phyloP scores from a whole-genome alignment of 768 basidiomycete genomes.

The Melanogaster broomeanus region DNA sequence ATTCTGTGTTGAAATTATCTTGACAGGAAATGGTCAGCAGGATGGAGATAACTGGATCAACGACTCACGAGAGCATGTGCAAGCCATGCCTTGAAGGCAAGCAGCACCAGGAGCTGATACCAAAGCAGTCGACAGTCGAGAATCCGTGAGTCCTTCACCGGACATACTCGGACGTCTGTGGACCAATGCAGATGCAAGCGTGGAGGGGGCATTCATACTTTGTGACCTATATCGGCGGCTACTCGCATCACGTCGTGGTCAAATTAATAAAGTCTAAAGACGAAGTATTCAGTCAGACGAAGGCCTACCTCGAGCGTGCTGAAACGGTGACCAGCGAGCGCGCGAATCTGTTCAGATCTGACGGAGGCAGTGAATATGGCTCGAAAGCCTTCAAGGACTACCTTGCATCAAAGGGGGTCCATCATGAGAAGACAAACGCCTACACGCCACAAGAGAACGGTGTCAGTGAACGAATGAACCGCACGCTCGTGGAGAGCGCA shows the following conservation, averaged over 20 bases:
- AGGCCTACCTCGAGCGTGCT: slow-evolving; percentile 7
- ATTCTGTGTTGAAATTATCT: background rate
- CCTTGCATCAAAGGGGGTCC: slow-evolving; percentile 9
- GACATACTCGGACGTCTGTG: too few species aligned
- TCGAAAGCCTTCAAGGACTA: too few species aligned
- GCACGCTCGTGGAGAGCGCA: background rate
- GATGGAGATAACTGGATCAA: background rate
- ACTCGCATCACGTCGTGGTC: slow-evolving; percentile 16
- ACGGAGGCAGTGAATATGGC: too few species aligned
- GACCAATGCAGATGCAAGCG: too few species aligned
- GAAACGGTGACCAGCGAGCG: too few species aligned
- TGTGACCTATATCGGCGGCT: slow-evolving; percentile 20
- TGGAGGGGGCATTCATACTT: slow-evolving; percentile 14
- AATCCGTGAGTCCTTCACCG: background rate
- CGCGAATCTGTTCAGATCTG: too few species aligned
- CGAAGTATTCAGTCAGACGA: slow-evolving; percentile 1
- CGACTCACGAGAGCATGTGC: slow-evolving; percentile 5
- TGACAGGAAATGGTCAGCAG: slow-evolving; percentile 6
- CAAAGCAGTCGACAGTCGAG: slow-evolving; percentile 2
- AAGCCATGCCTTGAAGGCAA: slow-evolving; percentile 24
- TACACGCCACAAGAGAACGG: slow-evolving; percentile 8
- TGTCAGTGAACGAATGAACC: slow-evolving; percentile 1
- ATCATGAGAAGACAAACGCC: slow-evolving; percentile 4
- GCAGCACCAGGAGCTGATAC: slow-evolving; percentile 13
- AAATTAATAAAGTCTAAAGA: slow-evolving; percentile 7